Evolutionary conservation across 129 eudicot genomes (phyloP).

Genomic region (Silybum marianum): DNA sequence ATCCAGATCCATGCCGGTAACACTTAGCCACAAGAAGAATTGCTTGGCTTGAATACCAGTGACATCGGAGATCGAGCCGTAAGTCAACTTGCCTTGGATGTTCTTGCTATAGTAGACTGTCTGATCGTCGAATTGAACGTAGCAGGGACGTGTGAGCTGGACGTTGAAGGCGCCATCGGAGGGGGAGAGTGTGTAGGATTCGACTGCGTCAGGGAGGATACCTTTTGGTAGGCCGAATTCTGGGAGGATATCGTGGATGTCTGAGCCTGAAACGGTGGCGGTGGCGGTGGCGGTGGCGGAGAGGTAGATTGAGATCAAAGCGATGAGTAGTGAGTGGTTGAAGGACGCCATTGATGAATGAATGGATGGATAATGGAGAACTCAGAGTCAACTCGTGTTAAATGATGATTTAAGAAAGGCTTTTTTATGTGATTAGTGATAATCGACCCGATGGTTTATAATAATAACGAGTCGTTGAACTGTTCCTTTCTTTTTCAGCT

Average conservation of each 20-base stretch:
- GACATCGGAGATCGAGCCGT: conserved; percentile 63
- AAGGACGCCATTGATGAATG: conserved; percentile 35
- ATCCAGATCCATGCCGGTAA: conserved; percentile 64
- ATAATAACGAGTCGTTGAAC: too few species aligned
- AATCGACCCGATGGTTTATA: neutral
- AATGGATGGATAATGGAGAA: neutral
- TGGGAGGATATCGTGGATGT: conserved; percentile 77
- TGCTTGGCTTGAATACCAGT: conserved; percentile 82
- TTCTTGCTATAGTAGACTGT: conserved; percentile 50
- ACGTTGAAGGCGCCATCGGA: conserved; percentile 51
- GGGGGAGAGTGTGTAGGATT: conserved; percentile 57
- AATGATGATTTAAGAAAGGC: neutral
- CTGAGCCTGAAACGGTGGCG: conserved; percentile 18
- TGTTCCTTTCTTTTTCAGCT: too few species aligned
- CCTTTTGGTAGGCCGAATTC: conserved; percentile 74
- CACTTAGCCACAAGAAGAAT: conserved; percentile 69
- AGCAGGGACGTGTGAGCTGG: conserved; percentile 53
- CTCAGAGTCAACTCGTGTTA: conserved; percentile 22
- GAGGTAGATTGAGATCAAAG: conserved; percentile 29
- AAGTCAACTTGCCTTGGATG: conserved; percentile 58
- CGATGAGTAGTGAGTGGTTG: conserved; percentile 15
- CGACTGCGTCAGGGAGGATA: conserved; percentile 58
- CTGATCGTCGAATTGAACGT: conserved; percentile 65
- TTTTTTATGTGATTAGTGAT: neutral
- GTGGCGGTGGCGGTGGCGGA: neutral